phyloP scores from a whole-genome alignment of 2,329 filamentous ascomycete species.

The Phialemonium atrogriseum region DNA sequence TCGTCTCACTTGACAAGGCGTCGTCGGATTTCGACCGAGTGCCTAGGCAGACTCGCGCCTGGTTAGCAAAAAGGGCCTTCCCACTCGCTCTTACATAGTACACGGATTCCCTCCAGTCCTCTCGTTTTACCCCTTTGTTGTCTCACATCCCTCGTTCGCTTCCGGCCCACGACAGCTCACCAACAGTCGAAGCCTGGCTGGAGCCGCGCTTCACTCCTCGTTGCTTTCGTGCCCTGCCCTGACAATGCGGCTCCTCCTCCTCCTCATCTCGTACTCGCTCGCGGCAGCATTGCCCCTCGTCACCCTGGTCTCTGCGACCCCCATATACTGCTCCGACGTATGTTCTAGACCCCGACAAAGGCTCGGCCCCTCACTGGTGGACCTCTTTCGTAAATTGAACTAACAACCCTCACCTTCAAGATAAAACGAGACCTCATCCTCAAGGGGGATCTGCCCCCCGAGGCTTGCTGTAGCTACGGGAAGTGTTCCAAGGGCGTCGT shows the following conservation, averaged over 20 bases:
- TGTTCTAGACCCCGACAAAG: background rate
- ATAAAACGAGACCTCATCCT: slow-evolving; percentile 35
- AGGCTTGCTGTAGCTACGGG: slow-evolving; percentile 46
- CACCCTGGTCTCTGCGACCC: slow-evolving; percentile 19
- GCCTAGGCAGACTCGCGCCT: too few relatives aligned
- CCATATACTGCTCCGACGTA: slow-evolving; percentile 31
- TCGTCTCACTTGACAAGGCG: too few relatives aligned
- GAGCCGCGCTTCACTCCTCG: too few relatives aligned
- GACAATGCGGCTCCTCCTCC: slow-evolving; percentile 15
- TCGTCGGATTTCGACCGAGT: too few relatives aligned
- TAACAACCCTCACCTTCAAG: slow-evolving; percentile 13
- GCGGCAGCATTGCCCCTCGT: slow-evolving; percentile 17
- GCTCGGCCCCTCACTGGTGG: background rate
- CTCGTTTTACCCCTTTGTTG: too few relatives aligned
- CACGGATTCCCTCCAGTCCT: too few relatives aligned
- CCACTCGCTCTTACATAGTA: too few relatives aligned
- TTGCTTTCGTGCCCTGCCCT: too few relatives aligned
- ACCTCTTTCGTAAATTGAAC: background rate
- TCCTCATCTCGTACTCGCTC: slow-evolving; percentile 15
- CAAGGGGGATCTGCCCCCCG: slow-evolving; percentile 35
- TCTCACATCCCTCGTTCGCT: too few relatives aligned
- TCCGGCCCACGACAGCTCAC: too few relatives aligned
- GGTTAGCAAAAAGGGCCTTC: too few relatives aligned
- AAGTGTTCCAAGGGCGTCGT: slow-evolving; percentile 42
- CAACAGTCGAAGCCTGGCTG: too few relatives aligned